Evolutionary conservation across 176 grass and related monocot species (phyloP), one percentile per base, ranked within the genome.

Genomic region (Musa beccarii): DNA sequence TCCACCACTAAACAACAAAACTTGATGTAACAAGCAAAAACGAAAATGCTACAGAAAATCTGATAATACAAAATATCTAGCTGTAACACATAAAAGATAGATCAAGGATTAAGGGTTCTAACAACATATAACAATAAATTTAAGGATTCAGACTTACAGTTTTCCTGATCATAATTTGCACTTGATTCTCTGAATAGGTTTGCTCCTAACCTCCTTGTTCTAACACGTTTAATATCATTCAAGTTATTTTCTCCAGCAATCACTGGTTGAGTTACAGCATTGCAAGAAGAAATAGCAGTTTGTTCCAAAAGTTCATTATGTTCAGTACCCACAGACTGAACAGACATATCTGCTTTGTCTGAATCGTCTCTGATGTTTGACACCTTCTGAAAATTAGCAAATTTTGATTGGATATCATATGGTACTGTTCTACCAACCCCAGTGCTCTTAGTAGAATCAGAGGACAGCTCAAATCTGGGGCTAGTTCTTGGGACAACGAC

Each of bases 401-500:
- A 89, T 80, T 81, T 93, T 79, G 90, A 89, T 24, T 85, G 90
- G 49, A 71, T 54, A 64, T 85, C 85, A 68, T 78, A 85, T 56
- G 82, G 80, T 7, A 81, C 81, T 10, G 80, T 59, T 83, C 87
- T 87, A 79, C 87, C 91, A 72, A 78, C 79, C 78, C 78, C 83
- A 81, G 74, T 82, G 69, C 89, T 87, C 67, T 59, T 88, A 79
- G 70, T 86, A 80, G 85, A 90, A 78, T 90, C 93, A 69, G 84
- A 81, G 69, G 70, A 66, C 73, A 86, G 43, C 28, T 97, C 93
- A 72, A 75, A 59, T 80, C 80, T 89, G 78, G 94, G 83, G 84
- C 76, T 99, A 89, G 76, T 84, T 92, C 91, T 92, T 71, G 96
- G 91, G 54, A 99, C 80, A 66, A 95, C 86, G 53, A 94, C 81